Conservation (phyloP, 2,329 filamentous ascomycete genomes). For the Davidsoniella virescens region DNA sequence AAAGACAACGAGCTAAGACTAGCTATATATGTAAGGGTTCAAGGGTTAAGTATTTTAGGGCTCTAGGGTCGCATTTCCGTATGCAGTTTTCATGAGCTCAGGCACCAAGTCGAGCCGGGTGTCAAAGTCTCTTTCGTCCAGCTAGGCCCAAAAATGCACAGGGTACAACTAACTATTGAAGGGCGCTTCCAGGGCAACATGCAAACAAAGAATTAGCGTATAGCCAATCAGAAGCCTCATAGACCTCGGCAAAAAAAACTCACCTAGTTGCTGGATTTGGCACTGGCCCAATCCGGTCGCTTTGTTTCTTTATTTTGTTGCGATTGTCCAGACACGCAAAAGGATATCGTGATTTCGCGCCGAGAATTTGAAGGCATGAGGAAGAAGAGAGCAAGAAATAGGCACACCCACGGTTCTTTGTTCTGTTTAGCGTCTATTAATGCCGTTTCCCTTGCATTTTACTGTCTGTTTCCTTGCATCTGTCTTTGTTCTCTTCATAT, state of each 20-base stretch:
- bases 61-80: too few relatives aligned
- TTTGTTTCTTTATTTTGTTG: background rate
- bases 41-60: background rate
- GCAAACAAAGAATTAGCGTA: conserved; percentile 1
- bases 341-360: background rate
- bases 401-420: background rate
- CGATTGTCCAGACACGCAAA: background rate
- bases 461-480: background rate
- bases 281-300: too few relatives aligned
- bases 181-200: conserved; percentile 12
- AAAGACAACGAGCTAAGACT: too few relatives aligned
- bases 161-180: background rate
- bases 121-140: background rate
- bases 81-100: too few relatives aligned
- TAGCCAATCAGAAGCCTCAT: background rate
- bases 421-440: background rate
- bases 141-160: background rate
- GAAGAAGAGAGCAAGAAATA: background rate
- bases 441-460: background rate
- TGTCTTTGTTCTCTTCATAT: background rate
- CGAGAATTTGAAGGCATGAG: background rate
- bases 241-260: too few relatives aligned
- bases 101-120: too few relatives aligned
- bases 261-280: too few relatives aligned
- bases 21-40: background rate